Conservation (phyloP, 2,329 filamentous ascomycete species). For the Trichophyton simii region DNA sequence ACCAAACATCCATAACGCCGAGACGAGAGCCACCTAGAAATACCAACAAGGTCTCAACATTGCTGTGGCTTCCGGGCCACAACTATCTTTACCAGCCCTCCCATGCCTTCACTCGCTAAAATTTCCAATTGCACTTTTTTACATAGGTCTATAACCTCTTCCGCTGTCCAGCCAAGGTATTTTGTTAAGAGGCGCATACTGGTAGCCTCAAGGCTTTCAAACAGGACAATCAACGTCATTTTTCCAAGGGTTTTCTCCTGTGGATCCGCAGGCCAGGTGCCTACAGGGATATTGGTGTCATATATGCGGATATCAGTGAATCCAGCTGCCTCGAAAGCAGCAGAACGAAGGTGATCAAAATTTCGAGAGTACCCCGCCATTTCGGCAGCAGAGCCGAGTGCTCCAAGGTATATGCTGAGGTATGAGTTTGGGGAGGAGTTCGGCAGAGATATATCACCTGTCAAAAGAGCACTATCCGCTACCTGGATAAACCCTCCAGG, state of each 20-base stretch:
- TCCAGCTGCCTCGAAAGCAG: slow-evolving; percentile 31
- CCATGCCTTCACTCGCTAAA: slow-evolving; percentile 19
- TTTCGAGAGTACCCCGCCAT: slow-evolving; percentile 30
- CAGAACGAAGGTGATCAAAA: slow-evolving; percentile 31
- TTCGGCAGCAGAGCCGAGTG: slow-evolving; percentile 29
- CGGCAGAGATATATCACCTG: slow-evolving; percentile 17
- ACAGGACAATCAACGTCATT: slow-evolving; percentile 29
- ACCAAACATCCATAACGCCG: background rate
- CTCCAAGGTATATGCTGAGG: slow-evolving; percentile 23
- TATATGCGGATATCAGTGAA: slow-evolving; percentile 33
- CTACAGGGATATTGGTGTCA: slow-evolving; percentile 28
- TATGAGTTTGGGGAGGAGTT: slow-evolving; percentile 21
- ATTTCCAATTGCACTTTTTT: slow-evolving; percentile 28
- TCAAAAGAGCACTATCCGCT: slow-evolving; percentile 28
- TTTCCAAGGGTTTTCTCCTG: slow-evolving; percentile 28
- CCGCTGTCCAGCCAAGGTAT: slow-evolving; percentile 22
- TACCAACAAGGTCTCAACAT: background rate
- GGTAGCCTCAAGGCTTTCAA: slow-evolving; percentile 31
- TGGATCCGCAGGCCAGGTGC: slow-evolving; percentile 26
- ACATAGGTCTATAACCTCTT: slow-evolving; percentile 26
- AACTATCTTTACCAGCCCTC: slow-evolving; percentile 19
- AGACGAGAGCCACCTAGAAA: background rate
- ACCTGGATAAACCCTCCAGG: slow-evolving; percentile 39
- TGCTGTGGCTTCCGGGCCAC: slow-evolving; percentile 20
- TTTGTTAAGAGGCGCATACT: slow-evolving; percentile 27